Evolutionary conservation across 2,329 filamentous ascomycete species (phyloP).

Genomic region (Amylocarpus encephaloides): DNA sequence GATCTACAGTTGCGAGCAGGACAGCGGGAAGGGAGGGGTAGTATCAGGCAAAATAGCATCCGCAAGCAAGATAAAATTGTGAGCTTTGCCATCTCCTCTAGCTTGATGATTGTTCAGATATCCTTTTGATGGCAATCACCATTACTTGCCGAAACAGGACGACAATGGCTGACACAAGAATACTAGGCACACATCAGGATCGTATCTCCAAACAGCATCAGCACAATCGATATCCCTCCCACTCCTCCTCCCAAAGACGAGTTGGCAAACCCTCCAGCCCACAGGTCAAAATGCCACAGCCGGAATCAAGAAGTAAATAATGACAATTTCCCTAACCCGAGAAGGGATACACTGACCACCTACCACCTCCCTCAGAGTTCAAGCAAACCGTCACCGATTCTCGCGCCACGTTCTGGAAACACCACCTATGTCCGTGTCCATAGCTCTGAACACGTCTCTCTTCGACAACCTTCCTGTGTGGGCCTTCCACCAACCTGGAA

Average conservation of each 20-base stretch:
- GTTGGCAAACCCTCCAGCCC: background rate
- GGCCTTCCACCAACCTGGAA: conserved; percentile 21
- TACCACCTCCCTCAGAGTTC: too few relatives aligned
- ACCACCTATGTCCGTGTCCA: background rate
- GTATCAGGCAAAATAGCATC: background rate
- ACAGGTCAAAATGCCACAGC: background rate
- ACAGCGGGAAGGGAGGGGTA: background rate
- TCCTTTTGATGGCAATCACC: background rate
- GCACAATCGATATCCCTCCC: conserved; percentile 7
- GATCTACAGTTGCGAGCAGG: background rate
- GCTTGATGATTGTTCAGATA: background rate
- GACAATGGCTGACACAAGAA: background rate
- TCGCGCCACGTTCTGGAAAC: background rate
- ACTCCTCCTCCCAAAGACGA: conserved; percentile 8
- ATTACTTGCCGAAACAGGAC: background rate
- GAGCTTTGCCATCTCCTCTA: background rate
- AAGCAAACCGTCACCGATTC: background rate
- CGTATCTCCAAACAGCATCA: background rate
- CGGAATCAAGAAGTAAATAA: background rate
- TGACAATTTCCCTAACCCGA: too few relatives aligned
- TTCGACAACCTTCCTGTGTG: conserved; percentile 15
- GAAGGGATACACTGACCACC: too few relatives aligned
- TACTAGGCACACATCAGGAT: background rate
- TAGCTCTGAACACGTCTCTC: background rate
- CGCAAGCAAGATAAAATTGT: conserved; percentile 1